Evolutionary conservation across 495 filamentous ascomycete species (phyloP), one percentile per base, ranked within the genome.

Genomic region (Clohesyomyces aquaticus): DNA sequence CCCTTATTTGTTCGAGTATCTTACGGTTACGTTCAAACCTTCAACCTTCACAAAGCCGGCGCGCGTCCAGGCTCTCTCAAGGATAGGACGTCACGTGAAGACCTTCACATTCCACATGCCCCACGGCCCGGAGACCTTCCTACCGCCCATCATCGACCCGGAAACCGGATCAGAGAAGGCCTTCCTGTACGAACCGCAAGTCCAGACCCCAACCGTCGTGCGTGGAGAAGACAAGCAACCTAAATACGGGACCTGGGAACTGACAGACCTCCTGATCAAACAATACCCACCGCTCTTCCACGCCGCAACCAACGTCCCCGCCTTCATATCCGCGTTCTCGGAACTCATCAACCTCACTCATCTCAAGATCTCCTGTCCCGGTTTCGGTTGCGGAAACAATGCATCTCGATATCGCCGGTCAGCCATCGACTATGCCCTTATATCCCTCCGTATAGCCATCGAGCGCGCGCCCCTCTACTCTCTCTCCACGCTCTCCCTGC

Each of bases 221-320:
- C 11, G 57, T 12, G 65, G 60, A 10, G 68, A 68, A 51, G 71
- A 55, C 56, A 72, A 61, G 73, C 64, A 73, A 76, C 84, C 85
- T 45, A 90, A 86, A 70, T 92, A 91, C 70, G 87, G 83, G 41
- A 81, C 77, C 68, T 84, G 69, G 83, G 85, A 80, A 57, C 79
- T 82, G 74, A 82, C 78, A 48, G 87, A 91, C 70, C 76, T 92
- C 48, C 80, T 93, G 38, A 87, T 89, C 35, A 82, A 88, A 68
- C 90, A 93, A 72, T 93, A 91, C 68, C 87, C 88, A 35, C 87
- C 90, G 6, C 75, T 93, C 6, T 94, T 93, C 77, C 90, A 93
- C 68, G 87, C 89, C 3, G 89, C 90, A n/a, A 90, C 88, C 49
- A 91, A 94, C 68, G 84, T 92, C 12, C 81, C 87, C 4, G 85